These are phyloP conservation scores for Akanthomyces lecanii DNA, from an alignment of 2,329 filamentous ascomycete genomes.

Conservation along the genomic window DNA sequence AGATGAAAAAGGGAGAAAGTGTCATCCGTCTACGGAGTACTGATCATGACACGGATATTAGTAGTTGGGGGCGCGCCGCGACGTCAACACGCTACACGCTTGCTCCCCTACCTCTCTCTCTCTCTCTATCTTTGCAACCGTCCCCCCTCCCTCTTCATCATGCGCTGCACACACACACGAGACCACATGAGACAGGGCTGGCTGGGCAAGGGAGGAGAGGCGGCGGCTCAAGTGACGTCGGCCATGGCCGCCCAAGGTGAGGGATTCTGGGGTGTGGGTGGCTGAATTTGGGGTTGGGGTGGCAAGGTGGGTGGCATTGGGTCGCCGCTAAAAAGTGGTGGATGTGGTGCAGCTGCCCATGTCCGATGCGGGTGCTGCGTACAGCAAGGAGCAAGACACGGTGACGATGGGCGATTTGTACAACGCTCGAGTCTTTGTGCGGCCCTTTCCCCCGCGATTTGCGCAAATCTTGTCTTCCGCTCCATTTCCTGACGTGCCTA, in stretches of 20 bases:
- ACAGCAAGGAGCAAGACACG: not conserved
- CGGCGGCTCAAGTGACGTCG: constrained; percentile 15
- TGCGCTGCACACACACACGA: not conserved
- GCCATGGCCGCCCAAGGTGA: not conserved
- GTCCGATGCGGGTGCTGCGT: not conserved
- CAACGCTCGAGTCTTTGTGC: not conserved
- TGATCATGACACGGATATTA: no score
- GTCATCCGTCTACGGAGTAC: no score
- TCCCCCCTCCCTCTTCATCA: no score
- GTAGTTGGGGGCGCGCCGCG: no score
- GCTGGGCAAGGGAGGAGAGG: not conserved
- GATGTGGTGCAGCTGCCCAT: not conserved
- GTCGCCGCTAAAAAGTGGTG: not conserved
- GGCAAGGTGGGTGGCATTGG: not conserved
- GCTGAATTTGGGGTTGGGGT: not conserved
- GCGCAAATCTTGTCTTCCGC: not conserved
- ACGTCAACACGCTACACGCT: no score
- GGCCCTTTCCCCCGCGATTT: not conserved
- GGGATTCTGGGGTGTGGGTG: not conserved
- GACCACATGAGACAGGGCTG: not conserved
- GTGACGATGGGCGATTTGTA: not conserved
- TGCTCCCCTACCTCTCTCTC: no score
- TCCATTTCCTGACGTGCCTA: no score
- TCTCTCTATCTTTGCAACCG: no score
- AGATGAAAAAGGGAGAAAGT: no score